Base-by-base conservation (phyloP, 345 rosid genomes). In the Aquilaria sinensis region DNA sequence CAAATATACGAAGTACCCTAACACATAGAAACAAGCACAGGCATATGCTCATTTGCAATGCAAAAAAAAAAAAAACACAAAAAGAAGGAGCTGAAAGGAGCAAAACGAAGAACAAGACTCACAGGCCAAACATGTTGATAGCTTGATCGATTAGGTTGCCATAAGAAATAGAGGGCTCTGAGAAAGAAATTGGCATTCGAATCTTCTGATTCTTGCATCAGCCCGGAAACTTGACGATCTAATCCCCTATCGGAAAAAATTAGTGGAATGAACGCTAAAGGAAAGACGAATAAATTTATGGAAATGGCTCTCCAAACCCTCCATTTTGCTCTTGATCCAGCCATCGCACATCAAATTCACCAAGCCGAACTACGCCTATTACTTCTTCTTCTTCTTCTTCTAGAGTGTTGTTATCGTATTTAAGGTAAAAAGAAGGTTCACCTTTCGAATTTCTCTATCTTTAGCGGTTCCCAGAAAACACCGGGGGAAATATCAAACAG, bases 91-190 rank as follows among this genome's bases (percentile, higher is more conserved):
- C 10, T 11, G 14, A 49, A 13, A 34, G 23, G 51, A 75, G 23
- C 12, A 2, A 11, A 30, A 4, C 32, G 58, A 31, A 16, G 34
- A 47, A 30, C 13, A 47, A 31, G 23, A 71, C 79, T 72, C 77
- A 85, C 96, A 31, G 96, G 96, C 96, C 96, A 88, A 64, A 85
- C 85, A 73, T 81, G 96, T 2, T 69, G 71, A 71, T 88, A 85
- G 64, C 89, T 81, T 0, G 74, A 64, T 47, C 58, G 65, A 70
- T 74, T 64, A 57, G 83, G 43, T 52, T 74, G 78, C 85, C 83
- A 76, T 43, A 81, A 67, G 66, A 74, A 81, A 70, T 59, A 65
- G 10, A 33, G 56, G 45, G 63, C 80, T 70, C 69, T 71, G 58
- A 68, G 59, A 46, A 73, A 53, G 49, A 6, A 48, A 65, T 56